These are phyloP conservation scores for Ophiostoma sp. DNA, from an alignment of 2,329 filamentous ascomycete genomes.

Conservation along the genomic window DNA sequence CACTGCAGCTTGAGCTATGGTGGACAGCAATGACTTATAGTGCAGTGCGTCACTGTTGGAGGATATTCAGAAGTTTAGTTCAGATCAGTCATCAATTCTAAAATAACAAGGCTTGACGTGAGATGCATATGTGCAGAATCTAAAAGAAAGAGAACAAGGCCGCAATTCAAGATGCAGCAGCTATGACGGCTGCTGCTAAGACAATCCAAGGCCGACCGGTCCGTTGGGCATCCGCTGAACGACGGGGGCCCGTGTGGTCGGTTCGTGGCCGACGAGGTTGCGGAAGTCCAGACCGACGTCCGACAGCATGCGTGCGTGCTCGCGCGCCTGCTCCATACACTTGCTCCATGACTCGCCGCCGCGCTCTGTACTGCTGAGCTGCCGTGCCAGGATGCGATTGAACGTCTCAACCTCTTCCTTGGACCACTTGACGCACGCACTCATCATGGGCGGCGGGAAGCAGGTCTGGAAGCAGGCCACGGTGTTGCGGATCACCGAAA, in stretches of 20 bases:
- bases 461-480: conserved; percentile 81
- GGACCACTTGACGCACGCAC: conserved; percentile 96
- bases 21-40: not conserved
- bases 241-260: conserved; percentile 30
- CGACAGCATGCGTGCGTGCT: conserved; percentile 71
- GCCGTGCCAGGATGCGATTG: conserved; percentile 73
- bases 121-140: not conserved
- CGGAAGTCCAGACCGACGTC: conserved; percentile 89
- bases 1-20: conserved; percentile 10
- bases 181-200: conserved; percentile 16
- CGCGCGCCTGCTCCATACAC: conserved; percentile 75
- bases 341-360: conserved; percentile 71
- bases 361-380: conserved; percentile 78
- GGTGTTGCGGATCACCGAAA: conserved; percentile 89
- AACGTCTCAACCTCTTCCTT: conserved; percentile 91
- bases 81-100: too few species aligned
- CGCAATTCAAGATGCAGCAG: not conserved
- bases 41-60: not conserved
- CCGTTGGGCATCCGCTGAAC: conserved; percentile 26
- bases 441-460: conserved; percentile 82
- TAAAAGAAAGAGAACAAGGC: not conserved
- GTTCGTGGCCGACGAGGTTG: conserved; percentile 65
- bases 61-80: too few species aligned
- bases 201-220: conserved; percentile 42
- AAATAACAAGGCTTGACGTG: not conserved